phyloP scores from a whole-genome alignment of 2,329 filamentous ascomycete genomes.

The Tolypocladium inflatum region DNA sequence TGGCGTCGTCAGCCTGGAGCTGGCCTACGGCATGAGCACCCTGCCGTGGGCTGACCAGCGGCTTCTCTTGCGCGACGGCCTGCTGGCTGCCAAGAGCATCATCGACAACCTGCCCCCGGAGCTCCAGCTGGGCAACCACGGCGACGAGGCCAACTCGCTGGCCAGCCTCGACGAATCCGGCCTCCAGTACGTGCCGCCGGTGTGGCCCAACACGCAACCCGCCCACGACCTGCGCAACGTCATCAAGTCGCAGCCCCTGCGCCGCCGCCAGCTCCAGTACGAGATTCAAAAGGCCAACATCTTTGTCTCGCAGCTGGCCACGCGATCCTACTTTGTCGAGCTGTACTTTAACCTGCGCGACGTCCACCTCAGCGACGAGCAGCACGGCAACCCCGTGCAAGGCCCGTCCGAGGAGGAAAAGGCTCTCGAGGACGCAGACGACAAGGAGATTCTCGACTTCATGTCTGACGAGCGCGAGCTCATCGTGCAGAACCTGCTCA shows the following conservation, averaged over 20 bases:
- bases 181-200: constrained; percentile 43
- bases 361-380: constrained; percentile 43
- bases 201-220: constrained; percentile 35
- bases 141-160: constrained; percentile 24
- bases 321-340: constrained; percentile 76
- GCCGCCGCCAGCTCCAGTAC: constrained; percentile 56
- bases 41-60: constrained; percentile 74
- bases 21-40: constrained; percentile 70
- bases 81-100: constrained; percentile 60
- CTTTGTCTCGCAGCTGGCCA: constrained; percentile 71
- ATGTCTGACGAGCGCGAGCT: constrained; percentile 70
- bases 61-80: constrained; percentile 58
- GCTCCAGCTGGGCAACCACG: constrained; percentile 44
- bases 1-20: constrained; percentile 66
- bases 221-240: constrained; percentile 40
- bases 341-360: constrained; percentile 74
- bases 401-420: constrained; percentile 10
- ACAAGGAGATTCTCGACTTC: constrained; percentile 44
- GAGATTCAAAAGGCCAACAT: constrained; percentile 93
- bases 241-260: constrained; percentile 37
- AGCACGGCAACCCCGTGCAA: constrained; percentile 10
- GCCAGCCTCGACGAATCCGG: constrained; percentile 32
- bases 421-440: constrained; percentile 27
- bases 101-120: constrained; percentile 60
- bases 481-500: constrained; percentile 72